Percentiles rank a stretch among this genome's conserved stretches.
phyloP scores from a whole-genome alignment of 805 yeast genomes.

The Metschnikowia orientalis region DNA sequence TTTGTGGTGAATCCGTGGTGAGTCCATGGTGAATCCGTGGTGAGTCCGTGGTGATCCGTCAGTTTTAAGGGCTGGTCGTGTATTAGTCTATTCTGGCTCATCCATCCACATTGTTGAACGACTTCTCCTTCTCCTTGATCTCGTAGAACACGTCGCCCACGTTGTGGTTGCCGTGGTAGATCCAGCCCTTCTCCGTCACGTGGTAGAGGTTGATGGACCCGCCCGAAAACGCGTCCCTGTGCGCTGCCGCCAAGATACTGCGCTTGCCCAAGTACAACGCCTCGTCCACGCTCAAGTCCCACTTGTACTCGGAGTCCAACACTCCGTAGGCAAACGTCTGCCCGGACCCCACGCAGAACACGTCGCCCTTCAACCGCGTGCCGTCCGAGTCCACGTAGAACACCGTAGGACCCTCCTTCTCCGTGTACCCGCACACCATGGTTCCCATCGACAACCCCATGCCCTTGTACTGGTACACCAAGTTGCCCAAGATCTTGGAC shows the following conservation, averaged over 20 bases:
- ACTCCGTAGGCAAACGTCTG: constrained; percentile 99
- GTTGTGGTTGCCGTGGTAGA: constrained; percentile 90
- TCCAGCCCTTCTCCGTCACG: constrained; percentile 92
- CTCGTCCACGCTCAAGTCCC: constrained; percentile 91
- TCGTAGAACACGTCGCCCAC: constrained; percentile 92
- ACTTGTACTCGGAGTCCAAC: constrained; percentile 81
- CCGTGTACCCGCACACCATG: constrained; percentile 96
- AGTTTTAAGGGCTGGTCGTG: no score
- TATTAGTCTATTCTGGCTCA: constrained; percentile 16
- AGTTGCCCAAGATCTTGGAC: constrained; percentile 83
- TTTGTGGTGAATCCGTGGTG: no score
- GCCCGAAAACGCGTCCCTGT: constrained; percentile 97
- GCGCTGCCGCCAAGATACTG: constrained; percentile 94
- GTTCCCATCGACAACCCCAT: constrained; percentile 99
- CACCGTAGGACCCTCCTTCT: constrained; percentile 91
- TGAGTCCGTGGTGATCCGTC: no score
- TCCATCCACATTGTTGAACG: constrained; percentile 76
- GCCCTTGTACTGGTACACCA: constrained; percentile 92
- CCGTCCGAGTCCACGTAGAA: constrained; percentile 98
- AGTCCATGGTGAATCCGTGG: no score
- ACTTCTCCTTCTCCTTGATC: constrained; percentile 78
- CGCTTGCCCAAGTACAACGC: constrained; percentile 93
- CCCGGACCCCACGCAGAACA: constrained; percentile 98
- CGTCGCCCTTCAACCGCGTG: constrained; percentile 87
- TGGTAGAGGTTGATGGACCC: constrained; percentile 93